Conservation (phyloP, 495 filamentous ascomycete species). For the Aspergillus panamensis region DNA sequence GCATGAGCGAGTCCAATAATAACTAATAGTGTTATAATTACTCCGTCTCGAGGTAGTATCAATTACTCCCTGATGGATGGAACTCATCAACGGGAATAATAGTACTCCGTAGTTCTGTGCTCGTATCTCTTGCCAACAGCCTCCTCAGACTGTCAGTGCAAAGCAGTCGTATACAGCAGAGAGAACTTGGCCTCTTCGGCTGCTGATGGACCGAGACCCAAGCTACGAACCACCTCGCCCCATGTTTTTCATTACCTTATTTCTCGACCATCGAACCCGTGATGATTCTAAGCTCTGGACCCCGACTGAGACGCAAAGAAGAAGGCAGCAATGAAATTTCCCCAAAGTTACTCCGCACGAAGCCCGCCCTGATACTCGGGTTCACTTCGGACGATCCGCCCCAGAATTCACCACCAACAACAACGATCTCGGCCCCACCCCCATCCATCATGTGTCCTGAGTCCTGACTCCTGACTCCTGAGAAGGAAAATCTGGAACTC, state of each 20-base stretch:
- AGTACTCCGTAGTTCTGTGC: too few species aligned
- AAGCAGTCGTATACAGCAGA: not conserved
- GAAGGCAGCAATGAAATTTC: not conserved
- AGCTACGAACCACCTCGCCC: not conserved
- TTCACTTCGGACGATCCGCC: not conserved
- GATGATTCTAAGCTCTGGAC: not conserved
- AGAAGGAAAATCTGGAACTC: slow-evolving; percentile 11
- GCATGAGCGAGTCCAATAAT: slow-evolving; percentile 10
- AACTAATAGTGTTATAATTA: not conserved
- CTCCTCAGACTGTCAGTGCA: too few species aligned
- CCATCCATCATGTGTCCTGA: slow-evolving; percentile 16
- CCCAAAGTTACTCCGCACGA: not conserved
- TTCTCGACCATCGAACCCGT: not conserved
- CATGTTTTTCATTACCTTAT: not conserved
- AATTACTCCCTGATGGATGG: not conserved
- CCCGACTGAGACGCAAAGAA: not conserved
- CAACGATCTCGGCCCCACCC: slow-evolving; percentile 7
- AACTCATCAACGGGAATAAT: too few species aligned
- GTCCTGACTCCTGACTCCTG: too few species aligned
- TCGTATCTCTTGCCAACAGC: too few species aligned
- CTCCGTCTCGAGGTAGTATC: not conserved
- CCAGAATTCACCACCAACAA: not conserved
- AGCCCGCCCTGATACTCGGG: not conserved
- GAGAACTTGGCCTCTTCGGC: slow-evolving; percentile 10
- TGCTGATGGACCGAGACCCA: not conserved